Evolutionary conservation across 805 yeast species (phyloP), one percentile per base, ranked within the genome.

Genomic region (Candida pseudofarinosa): DNA sequence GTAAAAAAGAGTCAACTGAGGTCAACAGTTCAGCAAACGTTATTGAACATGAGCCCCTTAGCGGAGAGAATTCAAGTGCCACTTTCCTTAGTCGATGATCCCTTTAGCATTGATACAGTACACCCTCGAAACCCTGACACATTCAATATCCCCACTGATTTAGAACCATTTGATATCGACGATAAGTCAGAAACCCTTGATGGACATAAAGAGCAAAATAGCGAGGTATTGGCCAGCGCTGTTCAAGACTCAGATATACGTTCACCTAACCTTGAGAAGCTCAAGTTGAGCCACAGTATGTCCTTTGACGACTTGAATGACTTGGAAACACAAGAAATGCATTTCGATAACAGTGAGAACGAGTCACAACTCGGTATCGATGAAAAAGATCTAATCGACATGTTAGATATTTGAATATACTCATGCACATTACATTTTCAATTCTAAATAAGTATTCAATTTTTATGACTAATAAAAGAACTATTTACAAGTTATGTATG

Each of bases 361-460:
- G 28, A 10, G 10, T 23, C 28, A 23, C 28, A 23, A 10, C 28
- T 23, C 6, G 76, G 74, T 1, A 60, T 71, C 41, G 50, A 59
- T 14, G 51, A 48, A 4, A 50, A 58, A 10, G 76, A 71, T 20
- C 52, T 71, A 39, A 52, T 59, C 23, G 66, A 60, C 37, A 56
- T 71, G 43, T 57, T 70, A 40, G 72, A 65, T 53, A 66, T 49
- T 33, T 59, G 44, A 43, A 23, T 14, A 10, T 19, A 15, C n/a
- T 13, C 19, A 37, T 37, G 23, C 28, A 20, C 6, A 37, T 16
- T n/a, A 7, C 5, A n/a, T 30, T 30, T 37, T 37, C 39, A 37
- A 26, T 37, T 37, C 39, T 37, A 26, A 3, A 23, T 37, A n/a
- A 37, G 15, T 16, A 7, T 37, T 15, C 13, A 37, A 6, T 37